Evolutionary conservation across 2,329 filamentous ascomycete species (phyloP).

Genomic region (Colletotrichum lupini): DNA sequence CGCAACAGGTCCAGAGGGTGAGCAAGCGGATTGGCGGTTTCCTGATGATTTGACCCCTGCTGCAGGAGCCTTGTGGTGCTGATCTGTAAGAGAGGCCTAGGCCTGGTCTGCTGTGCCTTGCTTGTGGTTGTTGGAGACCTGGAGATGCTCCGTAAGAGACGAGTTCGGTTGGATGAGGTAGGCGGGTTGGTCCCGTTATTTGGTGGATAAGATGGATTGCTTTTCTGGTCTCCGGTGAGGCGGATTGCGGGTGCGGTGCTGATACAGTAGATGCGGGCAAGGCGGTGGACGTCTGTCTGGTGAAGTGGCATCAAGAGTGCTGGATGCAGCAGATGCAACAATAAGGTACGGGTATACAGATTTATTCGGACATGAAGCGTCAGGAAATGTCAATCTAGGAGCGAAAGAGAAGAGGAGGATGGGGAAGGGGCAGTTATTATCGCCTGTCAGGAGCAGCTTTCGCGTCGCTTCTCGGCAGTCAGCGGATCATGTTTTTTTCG

Average conservation of each 20-base stretch:
- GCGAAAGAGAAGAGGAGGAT: neutral
- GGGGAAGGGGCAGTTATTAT: neutral
- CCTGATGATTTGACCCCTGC: constrained; percentile 19
- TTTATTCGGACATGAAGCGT: neutral
- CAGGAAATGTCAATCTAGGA: neutral
- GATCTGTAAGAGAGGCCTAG: constrained; percentile 13
- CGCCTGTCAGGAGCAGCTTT: neutral
- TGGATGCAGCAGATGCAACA: neutral
- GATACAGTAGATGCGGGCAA: neutral
- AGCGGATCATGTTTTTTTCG: neutral
- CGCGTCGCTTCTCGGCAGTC: neutral
- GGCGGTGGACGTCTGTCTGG: neutral
- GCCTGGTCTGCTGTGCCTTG: constrained; percentile 19
- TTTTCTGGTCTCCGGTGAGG: neutral
- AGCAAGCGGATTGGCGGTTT: constrained; percentile 22
- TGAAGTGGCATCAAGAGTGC: neutral
- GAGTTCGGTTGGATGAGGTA: neutral
- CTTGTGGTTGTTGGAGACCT: constrained; percentile 12
- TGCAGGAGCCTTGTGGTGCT: constrained; percentile 24
- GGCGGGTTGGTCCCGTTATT: neutral
- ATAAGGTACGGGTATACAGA: neutral
- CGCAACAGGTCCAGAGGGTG: constrained; percentile 21
- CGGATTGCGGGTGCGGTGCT: neutral
- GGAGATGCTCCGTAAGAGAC: neutral
- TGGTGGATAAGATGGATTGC: constrained; percentile 13